phyloP scores from a whole-genome alignment of 78 protist genomes.

The Diacronema lutheri region DNA sequence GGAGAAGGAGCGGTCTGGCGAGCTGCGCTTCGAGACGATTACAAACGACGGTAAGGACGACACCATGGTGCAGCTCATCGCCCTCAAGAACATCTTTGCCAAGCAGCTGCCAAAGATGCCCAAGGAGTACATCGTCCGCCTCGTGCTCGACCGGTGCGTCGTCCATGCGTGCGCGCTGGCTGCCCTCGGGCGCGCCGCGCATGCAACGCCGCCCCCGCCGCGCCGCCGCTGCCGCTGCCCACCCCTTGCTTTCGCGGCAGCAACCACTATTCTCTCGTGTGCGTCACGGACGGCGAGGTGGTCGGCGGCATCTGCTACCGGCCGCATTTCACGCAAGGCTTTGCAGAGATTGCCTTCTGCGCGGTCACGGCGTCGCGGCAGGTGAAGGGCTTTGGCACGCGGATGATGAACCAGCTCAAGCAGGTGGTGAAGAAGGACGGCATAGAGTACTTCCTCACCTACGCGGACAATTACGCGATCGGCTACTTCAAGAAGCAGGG shows the following conservation, averaged over 20 bases:
- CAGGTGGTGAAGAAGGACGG: slow-evolving; percentile 46
- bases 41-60: neutral
- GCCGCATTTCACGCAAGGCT: slow-evolving; percentile 59
- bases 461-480: slow-evolving; percentile 91
- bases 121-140: slow-evolving; percentile 74
- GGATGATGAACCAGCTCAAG: slow-evolving; percentile 85
- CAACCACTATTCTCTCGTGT: slow-evolving; percentile 25
- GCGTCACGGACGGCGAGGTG: slow-evolving; percentile 39
- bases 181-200: neutral
- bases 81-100: slow-evolving; percentile 66
- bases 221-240: too few species aligned
- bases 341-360: slow-evolving; percentile 89
- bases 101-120: slow-evolving; percentile 93
- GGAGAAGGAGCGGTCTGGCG: neutral
- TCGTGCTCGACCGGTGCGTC: slow-evolving; percentile 59
- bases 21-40: neutral
- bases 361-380: slow-evolving; percentile 78
- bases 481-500: slow-evolving; percentile 92
- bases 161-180: neutral
- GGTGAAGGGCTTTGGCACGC: slow-evolving; percentile 84
- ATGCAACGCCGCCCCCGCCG: neutral
- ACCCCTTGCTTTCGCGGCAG: neutral
- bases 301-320: slow-evolving; percentile 87
- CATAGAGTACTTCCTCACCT: slow-evolving; percentile 78
- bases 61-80: neutral